Evolutionary conservation across 208 protist genomes (phyloP), one percentile per base, ranked within the genome.

Genomic region (Leishmania aethiopica): DNA sequence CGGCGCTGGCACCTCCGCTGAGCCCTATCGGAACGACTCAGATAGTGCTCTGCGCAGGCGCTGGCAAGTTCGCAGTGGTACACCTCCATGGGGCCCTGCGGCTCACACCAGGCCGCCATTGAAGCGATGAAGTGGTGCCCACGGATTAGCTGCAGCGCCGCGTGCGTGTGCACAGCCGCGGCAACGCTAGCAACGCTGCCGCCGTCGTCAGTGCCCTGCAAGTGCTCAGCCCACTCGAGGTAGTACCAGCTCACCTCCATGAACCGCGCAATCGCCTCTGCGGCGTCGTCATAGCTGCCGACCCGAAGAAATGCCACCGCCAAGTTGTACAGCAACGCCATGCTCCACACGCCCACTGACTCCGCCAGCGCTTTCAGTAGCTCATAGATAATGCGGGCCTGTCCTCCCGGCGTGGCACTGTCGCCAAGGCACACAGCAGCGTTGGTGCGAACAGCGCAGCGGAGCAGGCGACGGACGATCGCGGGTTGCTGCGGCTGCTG

Each of bases 41-140:
- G 88, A 79, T 90, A 96, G 64, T 80, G 89, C 25, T 67, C 67
- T 7, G 94, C 95, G 71, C 93, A 96, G 57, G 89, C 91, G 2
- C 88, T 60, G 10, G 95, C 95, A 19, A 96, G 91, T 81, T 96
- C 83, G 81, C 87, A 92, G 79, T 96, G 92, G 70, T 97, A 94
- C 78, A 89, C 57, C 81, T 92, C 90, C 60, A 89, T 60, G 45
- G 77, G 77, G 17, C 60, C 84, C 25, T 89, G 51, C 11, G 80
- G 82, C 19, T 88, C 86, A 75, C 88, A 92, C 95, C 93, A 96
- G 55, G 87, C 84, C 4, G 91, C 85, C 72, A 97, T 82, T 4
- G 88, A 83, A 19, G 93, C 95, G 66, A 97, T 85, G 47, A 96
- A 88, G 69, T 93, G 89, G 60, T 97, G 95, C 40, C 86, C 90